Evolutionary conservation across 2,329 filamentous ascomycete species (phyloP).

Genomic region (Phaeosphaeriaceae sp.): DNA sequence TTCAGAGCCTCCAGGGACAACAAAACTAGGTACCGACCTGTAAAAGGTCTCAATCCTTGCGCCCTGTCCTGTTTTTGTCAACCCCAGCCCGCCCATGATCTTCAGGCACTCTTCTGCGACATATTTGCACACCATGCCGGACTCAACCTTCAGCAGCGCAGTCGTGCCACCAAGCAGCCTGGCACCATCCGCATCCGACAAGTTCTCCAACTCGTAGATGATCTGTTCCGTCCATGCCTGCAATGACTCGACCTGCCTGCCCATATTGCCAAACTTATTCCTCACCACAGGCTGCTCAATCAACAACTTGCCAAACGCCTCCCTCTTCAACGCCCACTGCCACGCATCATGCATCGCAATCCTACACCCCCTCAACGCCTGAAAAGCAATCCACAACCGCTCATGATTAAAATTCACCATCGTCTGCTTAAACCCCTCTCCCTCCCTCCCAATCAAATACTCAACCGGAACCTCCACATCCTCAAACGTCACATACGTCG

Average conservation of each 20-base stretch:
- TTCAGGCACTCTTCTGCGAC: conserved; percentile 36
- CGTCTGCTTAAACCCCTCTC: conserved; percentile 38
- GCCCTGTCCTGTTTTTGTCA: conserved; percentile 36
- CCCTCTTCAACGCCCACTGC: conserved; percentile 36
- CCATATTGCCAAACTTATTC: conserved; percentile 42
- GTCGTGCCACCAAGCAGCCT: conserved; percentile 31
- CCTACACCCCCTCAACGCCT: conserved; percentile 35
- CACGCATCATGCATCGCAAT: conserved; percentile 38
- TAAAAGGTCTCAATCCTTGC: conserved; percentile 38
- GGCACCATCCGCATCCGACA: conserved; percentile 26
- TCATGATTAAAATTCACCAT: conserved; percentile 47
- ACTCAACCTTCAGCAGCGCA: conserved; percentile 33
- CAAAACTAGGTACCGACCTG: conserved; percentile 27
- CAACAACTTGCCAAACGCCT: conserved; percentile 41
- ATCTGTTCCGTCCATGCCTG: conserved; percentile 42
- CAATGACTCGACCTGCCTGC: conserved; percentile 33
- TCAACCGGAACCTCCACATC: conserved; percentile 39
- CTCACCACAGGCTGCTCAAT: conserved; percentile 43
- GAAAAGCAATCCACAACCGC: conserved; percentile 40
- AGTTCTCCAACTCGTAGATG: conserved; percentile 30
- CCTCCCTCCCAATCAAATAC: conserved; percentile 38
- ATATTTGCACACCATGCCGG: conserved; percentile 33
- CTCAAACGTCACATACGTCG: conserved; percentile 41
- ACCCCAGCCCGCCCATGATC: conserved; percentile 33
- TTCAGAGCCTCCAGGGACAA: conserved; percentile 36